phyloP scores from a whole-genome alignment of 495 filamentous ascomycete genomes.

The Viridothelium virens region DNA sequence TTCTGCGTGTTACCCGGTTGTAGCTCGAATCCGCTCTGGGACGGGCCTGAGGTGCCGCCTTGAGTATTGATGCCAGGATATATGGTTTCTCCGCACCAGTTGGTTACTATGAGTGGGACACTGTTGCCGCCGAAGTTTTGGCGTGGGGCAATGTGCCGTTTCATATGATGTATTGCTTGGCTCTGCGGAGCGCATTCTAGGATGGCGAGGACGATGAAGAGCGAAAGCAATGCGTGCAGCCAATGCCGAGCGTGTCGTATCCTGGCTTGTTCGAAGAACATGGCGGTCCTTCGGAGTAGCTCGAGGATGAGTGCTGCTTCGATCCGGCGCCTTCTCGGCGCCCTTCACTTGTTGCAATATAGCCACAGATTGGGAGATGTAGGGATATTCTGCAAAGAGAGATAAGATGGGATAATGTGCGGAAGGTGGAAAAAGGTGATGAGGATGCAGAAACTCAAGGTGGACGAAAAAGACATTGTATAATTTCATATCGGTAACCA shows the following conservation, averaged over 20 bases:
- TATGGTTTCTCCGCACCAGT: constrained; percentile 57
- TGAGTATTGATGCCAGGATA: constrained; percentile 67
- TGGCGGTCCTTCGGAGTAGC: not conserved
- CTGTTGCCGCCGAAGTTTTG: constrained; percentile 19
- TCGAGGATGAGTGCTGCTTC: not conserved
- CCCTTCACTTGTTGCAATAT: not conserved
- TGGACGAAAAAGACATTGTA: not conserved
- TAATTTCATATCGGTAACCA: not conserved
- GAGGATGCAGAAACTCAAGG: not conserved
- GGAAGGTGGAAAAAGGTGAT: not conserved
- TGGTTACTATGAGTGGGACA: constrained; percentile 45
- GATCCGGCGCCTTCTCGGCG: not conserved
- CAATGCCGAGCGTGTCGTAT: not conserved
- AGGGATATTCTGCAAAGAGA: not conserved
- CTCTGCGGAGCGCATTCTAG: not conserved
- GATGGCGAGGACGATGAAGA: not conserved
- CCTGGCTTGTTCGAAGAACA: not conserved
- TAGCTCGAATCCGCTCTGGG: constrained; percentile 56
- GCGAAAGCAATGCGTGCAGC: not conserved
- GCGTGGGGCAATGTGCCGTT: not conserved
- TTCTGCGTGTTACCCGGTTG: constrained; percentile 41
- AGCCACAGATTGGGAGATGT: not conserved
- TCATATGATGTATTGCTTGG: constrained; percentile 23
- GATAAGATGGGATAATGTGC: not conserved
- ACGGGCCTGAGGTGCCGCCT: constrained; percentile 50